These are phyloP conservation scores for Actinomucor elegans DNA, from an alignment of 371 early-diverging fungal species.

Conservation along the genomic window DNA sequence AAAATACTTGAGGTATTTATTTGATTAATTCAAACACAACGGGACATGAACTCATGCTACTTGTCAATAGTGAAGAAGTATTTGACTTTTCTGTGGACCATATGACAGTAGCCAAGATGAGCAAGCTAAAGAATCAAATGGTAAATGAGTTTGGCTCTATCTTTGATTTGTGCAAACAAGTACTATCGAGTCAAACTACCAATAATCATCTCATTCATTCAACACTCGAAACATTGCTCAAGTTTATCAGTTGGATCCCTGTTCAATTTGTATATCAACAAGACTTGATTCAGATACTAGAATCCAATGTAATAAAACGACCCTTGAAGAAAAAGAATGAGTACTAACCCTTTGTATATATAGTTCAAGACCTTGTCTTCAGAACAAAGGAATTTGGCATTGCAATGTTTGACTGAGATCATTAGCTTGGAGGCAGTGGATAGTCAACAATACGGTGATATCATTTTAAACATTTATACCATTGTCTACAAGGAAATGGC, in stretches of 20 bases:
- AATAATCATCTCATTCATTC: conserved; percentile 75
- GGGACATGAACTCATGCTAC: no score
- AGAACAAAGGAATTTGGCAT: conserved; percentile 12
- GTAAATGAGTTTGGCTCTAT: conserved; percentile 90
- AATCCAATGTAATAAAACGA: conserved; percentile 8
- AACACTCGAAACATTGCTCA: conserved; percentile 80
- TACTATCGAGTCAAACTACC: conserved; percentile 72
- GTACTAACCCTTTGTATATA: background rate
- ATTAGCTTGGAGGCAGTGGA: conserved; percentile 6
- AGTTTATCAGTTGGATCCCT: conserved; percentile 25
- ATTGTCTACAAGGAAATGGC: background rate
- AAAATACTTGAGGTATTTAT: conserved; percentile 77
- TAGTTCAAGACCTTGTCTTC: conserved; percentile 11
- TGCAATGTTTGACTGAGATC: conserved; percentile 27
- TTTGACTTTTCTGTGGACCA: conserved; percentile 93
- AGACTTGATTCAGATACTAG: conserved; percentile 10
- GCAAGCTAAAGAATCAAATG: conserved; percentile 87
- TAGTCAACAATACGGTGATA: conserved; percentile 7
- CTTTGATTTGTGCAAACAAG: conserved; percentile 90
- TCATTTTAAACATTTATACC: background rate
- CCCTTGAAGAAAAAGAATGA: no score
- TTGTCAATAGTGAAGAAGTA: conserved; percentile 82
- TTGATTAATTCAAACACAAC: background rate
- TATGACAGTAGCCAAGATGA: conserved; percentile 90
- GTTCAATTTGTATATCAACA: conserved; percentile 16